Conservation (phyloP, 2,329 filamentous ascomycete species). For the Immersiporthe knoxdaviesiana region DNA sequence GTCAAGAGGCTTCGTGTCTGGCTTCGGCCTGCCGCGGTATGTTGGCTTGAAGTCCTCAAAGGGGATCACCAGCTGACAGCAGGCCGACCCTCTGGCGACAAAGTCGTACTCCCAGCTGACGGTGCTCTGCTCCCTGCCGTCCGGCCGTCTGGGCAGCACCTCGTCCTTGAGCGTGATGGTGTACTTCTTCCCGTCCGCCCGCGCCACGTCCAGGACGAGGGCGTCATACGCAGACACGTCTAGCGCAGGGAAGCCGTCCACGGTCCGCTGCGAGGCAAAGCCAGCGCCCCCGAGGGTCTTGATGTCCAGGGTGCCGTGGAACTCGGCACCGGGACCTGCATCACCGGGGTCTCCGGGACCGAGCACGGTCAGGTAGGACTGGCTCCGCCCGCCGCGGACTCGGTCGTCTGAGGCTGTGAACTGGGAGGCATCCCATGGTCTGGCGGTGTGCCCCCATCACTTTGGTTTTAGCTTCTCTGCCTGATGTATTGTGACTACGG, state of each 20-base stretch:
- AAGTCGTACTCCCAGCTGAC: slow-evolving; percentile 79
- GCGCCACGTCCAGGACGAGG: slow-evolving; percentile 63
- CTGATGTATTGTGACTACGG: not conserved
- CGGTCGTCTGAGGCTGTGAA: slow-evolving; percentile 76
- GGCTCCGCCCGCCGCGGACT: slow-evolving; percentile 74
- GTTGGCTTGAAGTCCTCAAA: slow-evolving; percentile 72
- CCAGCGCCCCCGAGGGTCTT: slow-evolving; percentile 73
- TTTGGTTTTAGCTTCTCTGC: not conserved
- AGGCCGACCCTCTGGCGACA: slow-evolving; percentile 1
- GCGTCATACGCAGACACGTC: slow-evolving; percentile 44
- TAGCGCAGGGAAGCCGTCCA: slow-evolving; percentile 32
- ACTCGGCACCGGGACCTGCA: slow-evolving; percentile 37
- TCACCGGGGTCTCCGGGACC: not conserved
- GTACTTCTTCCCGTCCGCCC: slow-evolving; percentile 67
- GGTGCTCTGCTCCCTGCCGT: slow-evolving; percentile 72
- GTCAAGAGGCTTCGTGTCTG: slow-evolving; percentile 64
- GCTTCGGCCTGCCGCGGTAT: slow-evolving; percentile 69
- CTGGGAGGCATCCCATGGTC: slow-evolving; percentile 26
- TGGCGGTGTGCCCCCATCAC: not conserved
- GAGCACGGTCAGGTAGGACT: slow-evolving; percentile 49
- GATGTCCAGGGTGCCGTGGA: slow-evolving; percentile 64
- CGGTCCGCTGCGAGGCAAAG: slow-evolving; percentile 78
- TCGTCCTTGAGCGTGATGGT: slow-evolving; percentile 77
- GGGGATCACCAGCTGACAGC: slow-evolving; percentile 54
- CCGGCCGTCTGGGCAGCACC: slow-evolving; percentile 57